A percentile compares a stretch with the other conserved stretches of the same genome.
Conservation (phyloP, 2,329 filamentous ascomycete species). For the Ascochyta viciae-villosae region DNA sequence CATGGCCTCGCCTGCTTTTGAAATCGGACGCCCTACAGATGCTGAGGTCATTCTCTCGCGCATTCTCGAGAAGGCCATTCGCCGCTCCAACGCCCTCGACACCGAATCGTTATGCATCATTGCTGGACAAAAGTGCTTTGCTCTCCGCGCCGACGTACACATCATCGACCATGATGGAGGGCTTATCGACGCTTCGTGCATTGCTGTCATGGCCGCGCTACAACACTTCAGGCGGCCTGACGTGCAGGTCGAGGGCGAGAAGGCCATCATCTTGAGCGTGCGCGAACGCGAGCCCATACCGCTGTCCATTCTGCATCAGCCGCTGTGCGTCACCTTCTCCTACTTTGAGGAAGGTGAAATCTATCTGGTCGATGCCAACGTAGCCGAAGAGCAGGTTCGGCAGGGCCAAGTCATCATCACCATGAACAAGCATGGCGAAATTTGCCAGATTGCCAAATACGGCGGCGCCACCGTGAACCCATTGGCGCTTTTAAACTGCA, state of each 20-base stretch:
- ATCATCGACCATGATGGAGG: slow-evolving; percentile 91
- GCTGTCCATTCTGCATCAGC: slow-evolving; percentile 88
- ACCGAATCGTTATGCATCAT: slow-evolving; percentile 95
- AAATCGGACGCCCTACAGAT: slow-evolving; percentile 82
- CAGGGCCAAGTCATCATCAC: slow-evolving; percentile 80
- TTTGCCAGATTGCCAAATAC: slow-evolving; percentile 90
- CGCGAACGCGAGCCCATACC: slow-evolving; percentile 90
- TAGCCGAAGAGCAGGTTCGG: slow-evolving; percentile 78
- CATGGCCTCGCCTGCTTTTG: slow-evolving; percentile 90
- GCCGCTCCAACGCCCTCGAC: slow-evolving; percentile 88
- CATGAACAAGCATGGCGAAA: slow-evolving; percentile 86
- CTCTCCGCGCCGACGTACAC: slow-evolving; percentile 88
- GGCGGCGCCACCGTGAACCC: slow-evolving; percentile 86
- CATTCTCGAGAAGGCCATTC: slow-evolving; percentile 91
- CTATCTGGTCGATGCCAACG: slow-evolving; percentile 73
- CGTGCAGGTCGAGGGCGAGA: slow-evolving; percentile 82
- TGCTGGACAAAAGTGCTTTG: slow-evolving; percentile 90
- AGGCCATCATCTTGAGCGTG: slow-evolving; percentile 81
- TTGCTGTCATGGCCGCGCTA: slow-evolving; percentile 85
- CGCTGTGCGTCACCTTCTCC: slow-evolving; percentile 88
- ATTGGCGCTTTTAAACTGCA: slow-evolving; percentile 76
- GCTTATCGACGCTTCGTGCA: slow-evolving; percentile 82
- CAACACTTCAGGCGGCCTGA: slow-evolving; percentile 93
- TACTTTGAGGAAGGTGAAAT: slow-evolving; percentile 79
- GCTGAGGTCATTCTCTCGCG: slow-evolving; percentile 86